Base-by-base conservation (phyloP, 805 yeast genomes). In the Teunomyces tritomae region DNA sequence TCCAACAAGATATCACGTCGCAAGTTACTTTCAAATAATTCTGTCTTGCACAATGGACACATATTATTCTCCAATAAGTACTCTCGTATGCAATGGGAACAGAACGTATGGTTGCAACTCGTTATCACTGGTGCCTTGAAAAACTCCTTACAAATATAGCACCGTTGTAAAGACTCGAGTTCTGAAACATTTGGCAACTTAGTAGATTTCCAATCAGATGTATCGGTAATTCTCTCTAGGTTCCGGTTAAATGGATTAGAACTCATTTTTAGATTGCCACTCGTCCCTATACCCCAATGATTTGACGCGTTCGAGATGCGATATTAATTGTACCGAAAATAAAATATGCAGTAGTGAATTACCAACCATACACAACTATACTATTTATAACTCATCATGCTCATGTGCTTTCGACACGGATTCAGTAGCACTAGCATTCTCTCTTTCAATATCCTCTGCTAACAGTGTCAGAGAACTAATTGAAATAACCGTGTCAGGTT, bases 61-160 rank as follows among this genome's bases (percentile, higher is more conserved):
- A 76, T 70, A 14, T 78, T 76, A 28, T 78, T 79, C 33, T 65
- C 65, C n/a, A 81, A 69, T 34, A 91, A 66, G 52, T 85, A 81
- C 51, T 85, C 79, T 49, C 96, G 73, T 27, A 91, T 87, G 63
- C 98, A 91, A 10, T 83, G 74, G 0, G 96, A 88, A 65, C 98
- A 91, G 63, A 89, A 91, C 0, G 91, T 84, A 63, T 91, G 97
- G 32, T 87, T 85, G 70, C 98, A 91, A 2, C 85, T 78, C 0
- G 97, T 87, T 37, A 86, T 67, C 32, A 89, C 88, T 1, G 98
- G 97, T 0, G 91, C 87, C 28, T 69, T 76, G 46, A 87, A 72
- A 53, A 85, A 80, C 50, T 89, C 97, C 57, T 90, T 88, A 65
- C 98, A 91, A 8, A 91, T 86, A 56, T 86, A 90, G 61, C 98